Base-by-base conservation (phyloP, 2,329 filamentous ascomycete species). In the Colletotrichum lini region DNA sequence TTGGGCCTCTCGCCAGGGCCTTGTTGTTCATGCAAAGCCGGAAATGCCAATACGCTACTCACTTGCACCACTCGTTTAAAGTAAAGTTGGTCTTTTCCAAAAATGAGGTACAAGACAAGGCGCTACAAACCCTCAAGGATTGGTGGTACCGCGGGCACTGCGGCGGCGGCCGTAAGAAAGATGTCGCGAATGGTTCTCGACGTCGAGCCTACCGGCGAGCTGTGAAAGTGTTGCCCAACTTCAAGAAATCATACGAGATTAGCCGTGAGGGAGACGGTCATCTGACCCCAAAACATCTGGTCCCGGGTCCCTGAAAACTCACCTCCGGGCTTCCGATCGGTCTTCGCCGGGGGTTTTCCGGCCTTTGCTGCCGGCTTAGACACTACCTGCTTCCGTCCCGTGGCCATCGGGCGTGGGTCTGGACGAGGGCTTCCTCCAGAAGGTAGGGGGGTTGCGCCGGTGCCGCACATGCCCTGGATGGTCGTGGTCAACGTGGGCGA, bases 391-490 rank as follows among this genome's bases (percentile, higher is more conserved):
- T 84, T 3, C 15, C 86, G 79, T 71, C 77, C 84, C 6, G 86
- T 87, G 79, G 85, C 85, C 7, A 80, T 85, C 62, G 85, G 30
- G 86, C 65, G 79, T 78, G 50, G 84, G 81, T 9, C 50, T 67
- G 7, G 23, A 57, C 21, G 50, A 58, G 30, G 64, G 23, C 44
- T 70, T 81, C 83, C n/a, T 78, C 78, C 0, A 49, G 50, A 16
- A 21, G 12, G 8, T 76, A 63, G 66, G 82, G 76, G 1, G 9
- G 87, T 84, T 76, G 75, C 82, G 30, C 70, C 74, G 1, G 69
- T 70, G 23, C 75, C 76, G 38, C 73, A 73, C 13, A 72, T 77
- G 23, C 74, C 82, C 78, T 68, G 80, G 77, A 54, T 83, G 53
- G 76, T 83, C 13, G 76, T 83, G 21, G 78, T 84, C 62, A 83